Evolutionary conservation across 2,329 filamentous ascomycete genomes (phyloP).

Genomic region (Xylaria sp.): DNA sequence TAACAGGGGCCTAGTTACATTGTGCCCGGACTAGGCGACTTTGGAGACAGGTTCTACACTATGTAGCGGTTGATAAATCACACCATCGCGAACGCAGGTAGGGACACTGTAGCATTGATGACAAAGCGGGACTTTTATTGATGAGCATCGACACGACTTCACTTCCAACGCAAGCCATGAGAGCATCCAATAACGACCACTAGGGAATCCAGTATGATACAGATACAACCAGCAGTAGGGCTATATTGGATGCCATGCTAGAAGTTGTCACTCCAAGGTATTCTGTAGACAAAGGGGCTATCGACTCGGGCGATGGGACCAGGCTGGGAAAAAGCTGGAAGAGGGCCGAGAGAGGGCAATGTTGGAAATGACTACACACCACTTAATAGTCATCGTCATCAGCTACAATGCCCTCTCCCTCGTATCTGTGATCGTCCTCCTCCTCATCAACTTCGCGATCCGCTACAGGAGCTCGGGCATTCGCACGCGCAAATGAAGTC

Average conservation of each 20-base stretch:
- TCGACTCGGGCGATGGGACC: slow-evolving; percentile 87
- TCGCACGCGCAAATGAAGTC: slow-evolving; percentile 35
- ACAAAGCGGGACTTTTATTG: not conserved
- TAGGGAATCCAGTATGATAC: not conserved
- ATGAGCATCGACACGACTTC: not conserved
- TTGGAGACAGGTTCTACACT: slow-evolving; percentile 96
- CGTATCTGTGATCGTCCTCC: slow-evolving; percentile 64
- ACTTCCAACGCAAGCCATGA: not conserved
- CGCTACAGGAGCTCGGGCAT: slow-evolving; percentile 39
- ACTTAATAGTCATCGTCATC: slow-evolving; percentile 68
- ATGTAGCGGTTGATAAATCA: slow-evolving; percentile 61
- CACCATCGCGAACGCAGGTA: slow-evolving; percentile 11
- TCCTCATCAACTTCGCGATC: slow-evolving; percentile 58
- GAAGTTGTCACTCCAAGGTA: not conserved
- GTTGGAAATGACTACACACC: slow-evolving; percentile 82
- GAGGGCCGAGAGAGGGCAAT: slow-evolving; percentile 72
- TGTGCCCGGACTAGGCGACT: slow-evolving; percentile 91
- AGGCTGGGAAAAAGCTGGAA: slow-evolving; percentile 89
- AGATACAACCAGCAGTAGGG: slow-evolving; percentile 5
- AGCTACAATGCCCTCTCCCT: slow-evolving; percentile 63
- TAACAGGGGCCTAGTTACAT: slow-evolving; percentile 80
- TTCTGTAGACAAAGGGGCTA: slow-evolving; percentile 51
- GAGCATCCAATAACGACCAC: not conserved
- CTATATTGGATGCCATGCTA: not conserved
- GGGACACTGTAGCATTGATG: slow-evolving; percentile 13